phyloP scores from a whole-genome alignment of 2,329 filamentous ascomycete species.

The Neofusicoccum sp. region DNA sequence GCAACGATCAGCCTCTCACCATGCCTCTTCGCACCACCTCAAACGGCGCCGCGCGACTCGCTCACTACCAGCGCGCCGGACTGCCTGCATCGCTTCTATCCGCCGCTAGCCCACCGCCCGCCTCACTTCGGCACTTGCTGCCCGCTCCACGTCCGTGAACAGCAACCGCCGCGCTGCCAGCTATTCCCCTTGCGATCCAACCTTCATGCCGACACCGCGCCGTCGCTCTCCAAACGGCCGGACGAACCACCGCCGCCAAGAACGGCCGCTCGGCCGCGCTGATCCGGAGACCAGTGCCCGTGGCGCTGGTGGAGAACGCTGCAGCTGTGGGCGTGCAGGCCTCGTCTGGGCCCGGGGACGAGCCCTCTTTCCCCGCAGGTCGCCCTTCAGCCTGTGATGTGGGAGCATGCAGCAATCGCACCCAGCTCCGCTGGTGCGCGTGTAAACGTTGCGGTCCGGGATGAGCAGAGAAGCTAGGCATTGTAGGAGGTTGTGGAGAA shows the following conservation, averaged over 20 bases:
- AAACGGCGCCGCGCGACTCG: constrained; percentile 14
- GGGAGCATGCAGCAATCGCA: neutral
- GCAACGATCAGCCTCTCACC: constrained; percentile 9
- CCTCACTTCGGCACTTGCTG: constrained; percentile 13
- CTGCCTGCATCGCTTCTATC: constrained; percentile 9
- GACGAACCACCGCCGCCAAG: constrained; percentile 11
- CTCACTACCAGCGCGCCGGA: neutral
- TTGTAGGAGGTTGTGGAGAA: neutral
- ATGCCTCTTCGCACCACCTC: constrained; percentile 7
- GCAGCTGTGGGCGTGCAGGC: constrained; percentile 1
- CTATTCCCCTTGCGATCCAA: neutral
- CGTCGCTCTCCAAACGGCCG: neutral
- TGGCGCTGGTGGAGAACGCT: constrained; percentile 7
- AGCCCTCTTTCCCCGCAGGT: neutral
- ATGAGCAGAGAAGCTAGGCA: neutral
- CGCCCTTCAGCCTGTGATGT: neutral
- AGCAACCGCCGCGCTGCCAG: neutral
- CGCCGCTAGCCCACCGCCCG: constrained; percentile 10
- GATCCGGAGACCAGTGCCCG: constrained; percentile 11
- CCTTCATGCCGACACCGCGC: neutral
- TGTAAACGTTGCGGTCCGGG: neutral
- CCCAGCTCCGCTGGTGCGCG: neutral
- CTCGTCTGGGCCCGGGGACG: neutral
- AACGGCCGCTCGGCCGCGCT: constrained; percentile 3
- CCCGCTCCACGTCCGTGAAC: neutral